A percentile compares a stretch with the other conserved stretches of the same genome.
Evolutionary conservation across 306 rosid genomes (phyloP).

Genomic region (Dalbergia cochinchinensis): DNA sequence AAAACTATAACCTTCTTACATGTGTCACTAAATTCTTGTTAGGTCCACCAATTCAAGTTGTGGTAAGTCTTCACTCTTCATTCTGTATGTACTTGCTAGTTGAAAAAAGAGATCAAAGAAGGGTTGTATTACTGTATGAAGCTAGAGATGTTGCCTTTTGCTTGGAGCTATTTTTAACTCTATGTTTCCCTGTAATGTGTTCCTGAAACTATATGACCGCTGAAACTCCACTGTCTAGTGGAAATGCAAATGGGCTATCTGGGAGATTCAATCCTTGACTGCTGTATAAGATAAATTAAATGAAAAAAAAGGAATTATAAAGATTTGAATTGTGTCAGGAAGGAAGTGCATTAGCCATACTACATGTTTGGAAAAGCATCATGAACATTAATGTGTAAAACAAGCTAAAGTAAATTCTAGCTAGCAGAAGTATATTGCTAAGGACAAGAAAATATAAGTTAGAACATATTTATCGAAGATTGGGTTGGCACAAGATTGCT

Average conservation of each 20-base stretch:
- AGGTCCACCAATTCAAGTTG: conserved; percentile 39
- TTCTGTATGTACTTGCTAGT: conserved; percentile 41
- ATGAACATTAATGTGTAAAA: too few relatives aligned
- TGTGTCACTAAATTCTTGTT: conserved; percentile 42
- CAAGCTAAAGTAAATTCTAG: too few relatives aligned
- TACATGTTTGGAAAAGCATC: too few relatives aligned
- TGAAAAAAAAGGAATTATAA: too few relatives aligned
- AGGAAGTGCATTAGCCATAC: neutral
- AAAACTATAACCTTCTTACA: conserved; percentile 46
- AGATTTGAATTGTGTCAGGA: too few relatives aligned
- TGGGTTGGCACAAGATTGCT: too few relatives aligned
- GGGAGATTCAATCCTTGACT: conserved; percentile 72
- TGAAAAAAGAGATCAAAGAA: conserved; percentile 12
- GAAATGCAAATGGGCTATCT: conserved; percentile 75
- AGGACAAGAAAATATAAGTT: too few relatives aligned
- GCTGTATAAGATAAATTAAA: conserved; percentile 34
- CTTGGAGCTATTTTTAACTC: conserved; percentile 36
- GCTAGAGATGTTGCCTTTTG: neutral
- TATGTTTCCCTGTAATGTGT: conserved; percentile 40
- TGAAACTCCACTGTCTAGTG: conserved; percentile 28
- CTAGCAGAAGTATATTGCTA: too few relatives aligned
- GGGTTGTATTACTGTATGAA: conserved; percentile 29
- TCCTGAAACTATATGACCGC: conserved; percentile 39
- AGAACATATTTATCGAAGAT: too few relatives aligned
- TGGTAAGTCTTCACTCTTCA: conserved; percentile 39